Percentiles rank a stretch among this genome's conserved stretches.
Evolutionary conservation across 1,139 yeast genomes (phyloP).

Genomic region (Lodderomyces parapsilosis): DNA sequence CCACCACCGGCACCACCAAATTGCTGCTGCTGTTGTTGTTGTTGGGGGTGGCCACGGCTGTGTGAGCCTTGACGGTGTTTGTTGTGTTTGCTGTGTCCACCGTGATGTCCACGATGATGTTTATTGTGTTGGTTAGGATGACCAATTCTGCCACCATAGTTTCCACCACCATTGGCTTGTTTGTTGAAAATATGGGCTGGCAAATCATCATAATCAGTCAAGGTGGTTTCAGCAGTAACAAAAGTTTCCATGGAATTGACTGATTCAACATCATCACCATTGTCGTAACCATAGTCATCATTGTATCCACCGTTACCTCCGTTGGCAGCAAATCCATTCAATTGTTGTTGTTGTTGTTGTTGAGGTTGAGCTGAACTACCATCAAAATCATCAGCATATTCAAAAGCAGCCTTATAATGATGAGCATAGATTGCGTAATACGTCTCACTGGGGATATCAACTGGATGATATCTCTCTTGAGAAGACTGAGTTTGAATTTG

Average conservation of each 20-base stretch:
- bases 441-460: constrained; percentile 25
- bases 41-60: constrained; percentile 4
- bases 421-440: constrained; percentile 22
- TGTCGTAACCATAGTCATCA: constrained; percentile 16
- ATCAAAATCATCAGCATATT: constrained; percentile 23
- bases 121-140: constrained; percentile 10
- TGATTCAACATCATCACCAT: constrained; percentile 22
- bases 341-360: neutral
- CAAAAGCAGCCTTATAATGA: constrained; percentile 25
- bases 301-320: constrained; percentile 15
- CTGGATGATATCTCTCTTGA: constrained; percentile 26
- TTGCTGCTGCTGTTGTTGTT: constrained; percentile 6
- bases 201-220: constrained; percentile 24
- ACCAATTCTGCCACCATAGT: constrained; percentile 15
- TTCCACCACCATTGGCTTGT: constrained; percentile 10
- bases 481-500: constrained; percentile 33
- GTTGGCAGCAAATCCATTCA: constrained; percentile 4
- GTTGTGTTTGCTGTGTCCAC: constrained; percentile 1
- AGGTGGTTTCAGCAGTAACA: constrained; percentile 37
- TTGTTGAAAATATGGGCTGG: constrained; percentile 13
- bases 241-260: constrained; percentile 32
- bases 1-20: constrained; percentile 3
- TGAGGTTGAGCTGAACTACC: constrained; percentile 8
- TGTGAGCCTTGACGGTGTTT: neutral
- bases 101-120: constrained; percentile 3